Evolutionary conservation across 495 filamentous ascomycete species (phyloP).

Genomic region (Eremomyces bilateralis): DNA sequence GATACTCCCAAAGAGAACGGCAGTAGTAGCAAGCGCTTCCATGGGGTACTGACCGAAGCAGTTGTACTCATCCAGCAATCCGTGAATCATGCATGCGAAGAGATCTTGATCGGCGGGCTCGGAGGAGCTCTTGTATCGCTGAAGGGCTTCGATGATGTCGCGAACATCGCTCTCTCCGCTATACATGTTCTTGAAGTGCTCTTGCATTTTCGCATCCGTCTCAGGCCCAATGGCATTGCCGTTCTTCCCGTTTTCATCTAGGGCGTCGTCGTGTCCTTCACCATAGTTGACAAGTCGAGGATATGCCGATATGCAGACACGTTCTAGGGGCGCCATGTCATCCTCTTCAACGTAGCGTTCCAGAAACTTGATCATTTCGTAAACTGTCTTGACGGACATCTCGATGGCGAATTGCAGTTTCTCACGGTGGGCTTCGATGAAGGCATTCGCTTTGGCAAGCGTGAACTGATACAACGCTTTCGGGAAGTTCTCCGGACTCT

Average conservation of each 20-base stretch:
- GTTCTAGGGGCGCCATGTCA: slow-evolving; percentile 44
- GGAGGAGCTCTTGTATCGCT: slow-evolving; percentile 62
- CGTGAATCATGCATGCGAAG: slow-evolving; percentile 97
- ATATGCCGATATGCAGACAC: slow-evolving; percentile 75
- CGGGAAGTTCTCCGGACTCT: slow-evolving; percentile 35
- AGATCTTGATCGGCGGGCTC: slow-evolving; percentile 74
- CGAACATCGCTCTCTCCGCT: slow-evolving; percentile 62
- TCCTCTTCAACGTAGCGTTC: slow-evolving; percentile 33
- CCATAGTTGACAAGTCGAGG: slow-evolving; percentile 94
- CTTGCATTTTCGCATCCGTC: slow-evolving; percentile 80
- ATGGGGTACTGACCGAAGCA: slow-evolving; percentile 88
- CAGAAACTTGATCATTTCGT: slow-evolving; percentile 55
- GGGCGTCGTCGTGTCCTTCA: slow-evolving; percentile 71
- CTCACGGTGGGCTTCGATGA: slow-evolving; percentile 43
- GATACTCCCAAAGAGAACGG: slow-evolving; percentile 90
- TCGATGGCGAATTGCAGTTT: slow-evolving; percentile 52
- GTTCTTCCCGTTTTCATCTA: slow-evolving; percentile 60
- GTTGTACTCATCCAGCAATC: slow-evolving; percentile 89
- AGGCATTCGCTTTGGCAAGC: slow-evolving; percentile 60
- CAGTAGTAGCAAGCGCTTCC: slow-evolving; percentile 81
- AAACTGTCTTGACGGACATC: slow-evolving; percentile 66
- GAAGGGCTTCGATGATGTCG: slow-evolving; percentile 58
- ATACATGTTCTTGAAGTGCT: slow-evolving; percentile 93
- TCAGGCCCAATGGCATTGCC: slow-evolving; percentile 57
- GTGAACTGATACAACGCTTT: slow-evolving; percentile 50